Evolutionary conservation across 2,329 filamentous ascomycete species (phyloP), one percentile per base, ranked within the genome.

Genomic region (Verticillium nonalfalfae): DNA sequence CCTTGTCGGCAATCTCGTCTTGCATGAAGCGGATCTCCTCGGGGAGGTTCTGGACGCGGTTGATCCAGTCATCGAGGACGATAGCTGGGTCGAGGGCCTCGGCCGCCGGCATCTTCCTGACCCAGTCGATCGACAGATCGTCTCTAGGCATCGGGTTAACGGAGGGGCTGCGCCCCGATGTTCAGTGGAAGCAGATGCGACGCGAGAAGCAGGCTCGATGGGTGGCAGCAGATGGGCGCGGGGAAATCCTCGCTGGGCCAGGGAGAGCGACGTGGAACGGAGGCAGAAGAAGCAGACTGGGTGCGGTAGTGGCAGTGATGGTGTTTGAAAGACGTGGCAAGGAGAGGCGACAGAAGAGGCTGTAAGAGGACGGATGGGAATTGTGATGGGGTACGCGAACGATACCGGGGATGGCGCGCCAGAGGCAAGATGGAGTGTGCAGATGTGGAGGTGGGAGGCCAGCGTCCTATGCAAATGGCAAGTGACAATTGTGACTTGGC

Each of bases 11-110:
- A 65, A 94, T 90, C 75, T 95, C 91, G 71, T 93, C 90, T 70
- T 93, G 89, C 64, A 94, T 82, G 76, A 93, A 93, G 21, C 88
- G 87, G 63, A 95, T 87, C 75, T 95, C 91, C 65, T 91, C 89
- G 64, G 90, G 90, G 34, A 94, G 81, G 70, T 95, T 95, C 68
- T 90, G 87, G 21, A 90, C 89, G 75, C 79, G 82, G 72, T 88
- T 86, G 71, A 89, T 85, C 81, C 90, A 93, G 73, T 93, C 89
- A 73, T 94, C 90, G 68, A 93, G 84, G 69, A 93, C 87, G 66
- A 89, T 80, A 61, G 88, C 82, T 62, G 85, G 84, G 68, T 89
- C 86, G 73, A 86, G 80, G 63, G 82, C 78, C 72, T 88, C 86
- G 70, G 78, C 77, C 71, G 79, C 81, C 71, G 84, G 83, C 84